Percentiles rank a stretch among this genome's conserved stretches.
Evolutionary conservation across 768 basidiomycete genomes (phyloP).

Genomic region (Amanita thiersii): DNA sequence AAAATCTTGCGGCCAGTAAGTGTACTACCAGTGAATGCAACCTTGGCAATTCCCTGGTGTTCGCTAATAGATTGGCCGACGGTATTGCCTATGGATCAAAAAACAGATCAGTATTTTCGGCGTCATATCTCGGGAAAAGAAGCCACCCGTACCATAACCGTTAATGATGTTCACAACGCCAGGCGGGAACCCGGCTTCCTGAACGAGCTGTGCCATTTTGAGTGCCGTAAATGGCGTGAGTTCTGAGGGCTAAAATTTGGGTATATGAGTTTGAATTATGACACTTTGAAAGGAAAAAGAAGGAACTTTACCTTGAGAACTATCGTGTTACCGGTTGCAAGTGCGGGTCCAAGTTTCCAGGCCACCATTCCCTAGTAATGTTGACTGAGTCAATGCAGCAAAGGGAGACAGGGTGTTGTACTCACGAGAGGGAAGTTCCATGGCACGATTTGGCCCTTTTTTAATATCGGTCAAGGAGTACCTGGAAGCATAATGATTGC

Average conservation of each 20-base stretch:
- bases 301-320: constrained; percentile 43
- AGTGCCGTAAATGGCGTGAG: constrained; percentile 65
- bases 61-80: constrained; percentile 61
- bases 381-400: neutral
- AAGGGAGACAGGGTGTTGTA: neutral
- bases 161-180: constrained; percentile 68
- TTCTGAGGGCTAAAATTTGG: constrained; percentile 55
- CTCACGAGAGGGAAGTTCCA: constrained; percentile 43
- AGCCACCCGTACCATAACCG: constrained; percentile 47
- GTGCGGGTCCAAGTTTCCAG: constrained; percentile 69
- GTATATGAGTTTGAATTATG: neutral
- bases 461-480: neutral
- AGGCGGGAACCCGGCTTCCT: constrained; percentile 67
- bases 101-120: neutral
- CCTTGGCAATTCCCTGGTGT: constrained; percentile 58
- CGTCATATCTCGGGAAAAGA: too few species aligned
- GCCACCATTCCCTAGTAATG: constrained; percentile 35
- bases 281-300: neutral
- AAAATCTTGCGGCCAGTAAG: constrained; percentile 62
- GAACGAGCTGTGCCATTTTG: constrained; percentile 38
- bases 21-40: constrained; percentile 77
- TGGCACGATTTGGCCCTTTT: constrained; percentile 46
- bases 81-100: constrained; percentile 23
- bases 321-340: constrained; percentile 68
- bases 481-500: constrained; percentile 4